Conservation (phyloP, 2,329 filamentous ascomycete species). For the Cordyceps javanica region DNA sequence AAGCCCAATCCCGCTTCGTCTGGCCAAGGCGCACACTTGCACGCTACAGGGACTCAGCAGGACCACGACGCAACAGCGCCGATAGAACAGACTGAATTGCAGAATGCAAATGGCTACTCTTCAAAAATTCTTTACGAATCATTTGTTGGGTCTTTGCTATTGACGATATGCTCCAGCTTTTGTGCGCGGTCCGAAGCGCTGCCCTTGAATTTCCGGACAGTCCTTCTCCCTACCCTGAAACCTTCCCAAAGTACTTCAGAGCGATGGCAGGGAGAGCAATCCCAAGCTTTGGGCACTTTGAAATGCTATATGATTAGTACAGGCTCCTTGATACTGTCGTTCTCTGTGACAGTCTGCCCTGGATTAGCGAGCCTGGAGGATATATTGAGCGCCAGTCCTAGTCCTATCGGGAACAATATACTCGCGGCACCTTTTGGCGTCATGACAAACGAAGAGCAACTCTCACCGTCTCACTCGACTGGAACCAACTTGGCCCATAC, state of each 20-base stretch:
- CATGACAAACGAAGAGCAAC: conserved; percentile 24
- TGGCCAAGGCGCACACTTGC: conserved; percentile 8
- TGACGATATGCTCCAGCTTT: conserved; percentile 44
- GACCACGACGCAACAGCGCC: conserved; percentile 23
- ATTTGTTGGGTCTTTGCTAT: conserved; percentile 47
- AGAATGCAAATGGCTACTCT: conserved; percentile 18
- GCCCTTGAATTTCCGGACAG: conserved; percentile 46
- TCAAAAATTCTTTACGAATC: conserved; percentile 45
- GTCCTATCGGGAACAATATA: conserved; percentile 38
- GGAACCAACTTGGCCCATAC: conserved; percentile 40
- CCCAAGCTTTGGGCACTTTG: conserved; percentile 41
- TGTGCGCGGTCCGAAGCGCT: conserved; percentile 43
- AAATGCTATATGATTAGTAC: conserved; percentile 51
- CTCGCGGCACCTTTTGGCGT: conserved; percentile 50
- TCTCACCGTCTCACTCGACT: conserved; percentile 16
- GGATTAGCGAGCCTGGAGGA: conserved; percentile 44
- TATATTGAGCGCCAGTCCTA: conserved; percentile 31
- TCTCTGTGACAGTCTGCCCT: conserved; percentile 41
- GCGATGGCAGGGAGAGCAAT: conserved; percentile 19
- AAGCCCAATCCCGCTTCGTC: background rate
- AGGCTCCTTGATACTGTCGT: conserved; percentile 44
- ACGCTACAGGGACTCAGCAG: conserved; percentile 11
- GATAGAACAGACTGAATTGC: conserved; percentile 15
- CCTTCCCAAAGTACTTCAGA: conserved; percentile 24
- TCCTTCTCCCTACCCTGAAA: conserved; percentile 37